Evolutionary conservation across 108 stramenopile genomes (phyloP), one percentile per base, ranked within the genome.

Genomic region (Cyclotella sp.): DNA sequence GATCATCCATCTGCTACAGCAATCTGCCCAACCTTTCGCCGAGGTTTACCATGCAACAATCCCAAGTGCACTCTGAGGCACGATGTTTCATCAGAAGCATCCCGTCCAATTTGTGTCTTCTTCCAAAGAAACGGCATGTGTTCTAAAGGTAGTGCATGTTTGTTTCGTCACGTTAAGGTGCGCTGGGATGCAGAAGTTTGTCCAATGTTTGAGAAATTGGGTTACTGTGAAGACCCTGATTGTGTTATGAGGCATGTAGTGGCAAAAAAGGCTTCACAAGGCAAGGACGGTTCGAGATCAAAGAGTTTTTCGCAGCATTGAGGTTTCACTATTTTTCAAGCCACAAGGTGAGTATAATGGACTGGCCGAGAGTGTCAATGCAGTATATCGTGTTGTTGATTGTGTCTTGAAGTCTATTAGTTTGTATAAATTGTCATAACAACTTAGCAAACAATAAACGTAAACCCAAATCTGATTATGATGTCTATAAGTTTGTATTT

Each of bases 41-140:
- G 77, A 53, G 93, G 93, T 29, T 66, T 86, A 9, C 76, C 84
- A 47, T 93, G 93, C 61, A 87, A 79, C n/a, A 83, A 93, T 63
- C 68, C 76, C 28, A 83, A 68, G 63, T 93, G 93, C 63, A 68
- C 49, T 47, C 86, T 86, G 47, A 86, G 93, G 30, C 93, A 93
- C 62, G 93, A 93, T 62, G 83, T 91, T 55, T 80, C 90, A 12
- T 77, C 80, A 11, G 90, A 93, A 72, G 82, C 79, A n/a, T 84
- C 87, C 2, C 69, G 82, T 14, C 93, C 93, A 40, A 87, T 90
- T n/a, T 93, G 93, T 40, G 86, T 83, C 18, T 93, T 88, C 76
- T 93, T 93, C 62, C 89, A 90, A 46, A 82, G 86, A 12, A 80
- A 91, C 60, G 93, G 93, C 9, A 85, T 89, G 81, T 93, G 93